These are phyloP conservation scores for Solanum okadae DNA, from an alignment of 257 asterid genomes.

Conservation along the genomic window DNA sequence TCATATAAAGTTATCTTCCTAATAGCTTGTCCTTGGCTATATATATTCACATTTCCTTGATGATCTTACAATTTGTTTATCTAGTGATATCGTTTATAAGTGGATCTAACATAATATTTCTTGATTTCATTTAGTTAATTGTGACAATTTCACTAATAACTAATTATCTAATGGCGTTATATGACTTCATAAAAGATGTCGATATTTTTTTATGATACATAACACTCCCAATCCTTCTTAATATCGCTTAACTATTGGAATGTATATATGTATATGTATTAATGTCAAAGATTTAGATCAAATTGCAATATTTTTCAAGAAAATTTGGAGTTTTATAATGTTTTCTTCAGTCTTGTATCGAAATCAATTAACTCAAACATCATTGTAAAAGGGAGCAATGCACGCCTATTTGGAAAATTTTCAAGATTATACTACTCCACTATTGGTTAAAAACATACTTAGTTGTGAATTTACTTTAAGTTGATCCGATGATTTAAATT, in stretches of 20 bases:
- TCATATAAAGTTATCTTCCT: neutral
- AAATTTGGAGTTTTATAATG: no score
- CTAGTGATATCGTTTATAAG: neutral
- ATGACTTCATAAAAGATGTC: neutral
- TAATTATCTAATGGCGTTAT: neutral
- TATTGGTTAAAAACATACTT: neutral
- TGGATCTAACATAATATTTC: neutral
- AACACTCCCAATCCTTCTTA: neutral
- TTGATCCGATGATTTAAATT: no score
- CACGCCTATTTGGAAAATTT: neutral
- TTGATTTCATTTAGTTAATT: neutral
- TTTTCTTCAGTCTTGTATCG: neutral
- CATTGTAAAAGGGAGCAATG: no score
- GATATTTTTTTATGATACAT: neutral
- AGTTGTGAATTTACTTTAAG: no score
- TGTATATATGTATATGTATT: neutral
- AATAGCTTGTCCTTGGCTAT: neutral
- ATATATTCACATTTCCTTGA: neutral
- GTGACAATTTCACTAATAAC: neutral
- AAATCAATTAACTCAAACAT: no score
- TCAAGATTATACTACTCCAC: neutral
- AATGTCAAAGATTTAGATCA: neutral
- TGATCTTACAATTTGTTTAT: neutral
- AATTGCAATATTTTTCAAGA: no score
- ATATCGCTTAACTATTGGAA: neutral